Evolutionary conservation across 2,329 filamentous ascomycete genomes (phyloP).

Genomic region (Alternaria brassicae): DNA sequence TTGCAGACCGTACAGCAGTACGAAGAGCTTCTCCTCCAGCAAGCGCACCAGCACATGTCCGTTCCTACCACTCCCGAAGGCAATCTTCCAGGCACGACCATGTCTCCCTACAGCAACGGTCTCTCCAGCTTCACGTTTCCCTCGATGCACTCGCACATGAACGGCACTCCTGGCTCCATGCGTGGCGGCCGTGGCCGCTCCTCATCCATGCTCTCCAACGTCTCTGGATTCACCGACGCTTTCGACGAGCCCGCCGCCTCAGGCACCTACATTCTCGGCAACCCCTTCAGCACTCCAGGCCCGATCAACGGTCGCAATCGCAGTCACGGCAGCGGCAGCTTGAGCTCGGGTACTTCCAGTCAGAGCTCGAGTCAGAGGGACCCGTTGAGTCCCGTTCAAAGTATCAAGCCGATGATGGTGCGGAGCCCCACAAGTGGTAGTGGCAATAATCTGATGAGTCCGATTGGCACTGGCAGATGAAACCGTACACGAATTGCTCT

Average conservation of each 20-base stretch:
- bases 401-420: constrained; percentile 44
- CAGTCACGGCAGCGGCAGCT: constrained; percentile 59
- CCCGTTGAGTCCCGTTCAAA: constrained; percentile 49
- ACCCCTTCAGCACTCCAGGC: constrained; percentile 50
- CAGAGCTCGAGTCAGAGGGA: constrained; percentile 49
- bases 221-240: constrained; percentile 60
- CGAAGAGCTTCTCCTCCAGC: constrained; percentile 52
- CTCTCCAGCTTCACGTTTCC: constrained; percentile 51
- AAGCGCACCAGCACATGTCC: constrained; percentile 47
- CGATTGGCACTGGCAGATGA: constrained; percentile 38
- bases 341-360: constrained; percentile 53
- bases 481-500: constrained; percentile 22
- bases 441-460: constrained; percentile 42
- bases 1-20: constrained; percentile 48
- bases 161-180: constrained; percentile 44
- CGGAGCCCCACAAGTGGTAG: constrained; percentile 42
- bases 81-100: constrained; percentile 61
- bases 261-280: constrained; percentile 38
- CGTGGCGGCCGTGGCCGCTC: constrained; percentile 56
- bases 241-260: constrained; percentile 47
- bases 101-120: constrained; percentile 44
- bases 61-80: constrained; percentile 66
- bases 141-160: constrained; percentile 36
- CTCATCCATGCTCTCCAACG: constrained; percentile 60
- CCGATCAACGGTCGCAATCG: constrained; percentile 49